Evolutionary conservation across 768 basidiomycete genomes (phyloP), one percentile per base, ranked within the genome.

Genomic region (Russula olivacea): DNA sequence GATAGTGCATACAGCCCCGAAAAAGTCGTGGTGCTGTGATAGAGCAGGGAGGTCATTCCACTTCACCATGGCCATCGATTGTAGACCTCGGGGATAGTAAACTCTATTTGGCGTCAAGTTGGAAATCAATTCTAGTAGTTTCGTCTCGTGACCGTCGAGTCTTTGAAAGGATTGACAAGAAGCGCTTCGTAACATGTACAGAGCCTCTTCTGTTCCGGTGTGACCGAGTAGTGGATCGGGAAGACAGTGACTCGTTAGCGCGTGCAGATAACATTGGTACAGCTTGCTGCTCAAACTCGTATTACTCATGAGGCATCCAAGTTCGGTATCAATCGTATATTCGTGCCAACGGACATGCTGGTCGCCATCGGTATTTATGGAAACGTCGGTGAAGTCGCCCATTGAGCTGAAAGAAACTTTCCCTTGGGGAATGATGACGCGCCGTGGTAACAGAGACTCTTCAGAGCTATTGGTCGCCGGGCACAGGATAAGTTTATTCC

Each of bases 121-220:
- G 17, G 43, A 25, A 12, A 64, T 64, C 55, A 28, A 41, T 43
- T 50, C 30, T 25, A 64, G 40, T 5, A 64, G 32, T 3, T 36
- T 53, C 17, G 49, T 34, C 1, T 61, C 48, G 0, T 21, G 17
- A 2, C 4, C 6, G 4, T 28, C 61, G 15, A 80, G 69, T 49
- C 59, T 68, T 70, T 76, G 74, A 59, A 82, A 80, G 0, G 81
- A 80, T 36, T 64, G 70, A 41, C 70, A 76, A 10, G 71, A 62
- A 7, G 77, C 75, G 0, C 78, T 78, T 12, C 63, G 63, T 28
- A 83, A 69, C 49, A 76, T 68, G 53, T 71, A 66, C 21, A 81
- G 66, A 0, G 80, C 80, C 51, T 81, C 74, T 45, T 79, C 75
- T 1, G 76, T 75, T 4, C 81, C 81, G 0, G 77, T 78, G 9